Base-by-base conservation (phyloP, 225 moss, liverwort and hornwort species). In the Takakia lepidozioides region DNA sequence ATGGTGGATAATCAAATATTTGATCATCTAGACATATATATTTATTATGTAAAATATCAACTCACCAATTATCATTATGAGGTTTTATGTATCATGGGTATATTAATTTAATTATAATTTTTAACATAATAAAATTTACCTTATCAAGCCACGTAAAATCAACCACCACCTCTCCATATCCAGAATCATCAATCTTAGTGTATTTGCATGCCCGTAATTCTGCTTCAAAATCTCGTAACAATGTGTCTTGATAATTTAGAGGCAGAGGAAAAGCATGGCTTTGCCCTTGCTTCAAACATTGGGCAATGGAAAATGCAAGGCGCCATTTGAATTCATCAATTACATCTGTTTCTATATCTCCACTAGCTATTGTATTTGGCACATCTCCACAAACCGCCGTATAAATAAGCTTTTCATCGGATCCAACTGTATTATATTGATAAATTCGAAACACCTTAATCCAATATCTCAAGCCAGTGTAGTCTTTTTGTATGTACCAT, bases 251-350 rank as follows among this genome's bases (percentile, higher is more conserved):
- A 15, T 46, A 46, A 15, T 46, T 46, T 25, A 46, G 25, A 25
- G 45, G 45, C 16, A 46, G 24, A 9, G 45, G 45, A 25, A 46
- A 46, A 4, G 45, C 45, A 25, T 46, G 45, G 45, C 45, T 46
- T 25, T 46, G 22, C 19, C 45, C 21, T 19, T 46, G 45, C 45
- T 25, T 22, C 45, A 46, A 25, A 25, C 25, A 46, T 11, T 46
- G 45, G 22, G 45, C 45, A 15, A 46, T 46, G 2, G 45, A 46
- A 25, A 22, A 46, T 25, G 25, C 45, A 3, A 46, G 45, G 19
- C 45, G 45, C 45, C 45, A 46, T 25, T 21, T 46, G 21, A 46
- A 46, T 10, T 46, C 22, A 8, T 46, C 45, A 8, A 46, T 22
- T 10, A 46, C 45, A 22, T 46, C 45, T 25, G 7, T 25, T 25